Conservation (phyloP, 2,329 filamentous ascomycete species). For the Monosporascus ibericus region DNA sequence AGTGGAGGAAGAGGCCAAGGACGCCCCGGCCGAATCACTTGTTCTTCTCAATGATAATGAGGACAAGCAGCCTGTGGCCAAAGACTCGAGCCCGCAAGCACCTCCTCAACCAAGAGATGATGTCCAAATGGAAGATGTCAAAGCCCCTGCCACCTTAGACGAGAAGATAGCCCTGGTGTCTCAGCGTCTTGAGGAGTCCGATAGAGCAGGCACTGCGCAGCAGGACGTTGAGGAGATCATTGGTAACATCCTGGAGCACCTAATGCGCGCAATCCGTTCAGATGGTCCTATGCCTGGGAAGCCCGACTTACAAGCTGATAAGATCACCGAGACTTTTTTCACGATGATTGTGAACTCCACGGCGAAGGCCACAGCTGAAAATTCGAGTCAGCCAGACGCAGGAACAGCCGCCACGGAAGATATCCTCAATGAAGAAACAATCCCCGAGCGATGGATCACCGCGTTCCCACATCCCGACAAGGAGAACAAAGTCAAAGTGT, state of each 20-base stretch:
- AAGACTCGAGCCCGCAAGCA: neutral
- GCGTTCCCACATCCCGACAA: slow-evolving; percentile 46
- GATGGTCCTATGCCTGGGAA: slow-evolving; percentile 52
- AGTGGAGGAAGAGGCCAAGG: slow-evolving; percentile 38
- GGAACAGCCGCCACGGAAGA: slow-evolving; percentile 26
- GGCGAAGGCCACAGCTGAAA: slow-evolving; percentile 36
- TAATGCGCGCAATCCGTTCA: slow-evolving; percentile 81
- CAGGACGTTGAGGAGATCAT: slow-evolving; percentile 97
- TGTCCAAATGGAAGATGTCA: slow-evolving; percentile 17
- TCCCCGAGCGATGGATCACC: slow-evolving; percentile 57
- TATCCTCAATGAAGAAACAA: slow-evolving; percentile 48
- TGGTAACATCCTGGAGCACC: slow-evolving; percentile 81
- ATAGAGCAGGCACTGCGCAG: slow-evolving; percentile 57
- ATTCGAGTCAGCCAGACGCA: slow-evolving; percentile 10
- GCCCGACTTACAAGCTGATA: slow-evolving; percentile 72
- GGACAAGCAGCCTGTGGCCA: neutral
- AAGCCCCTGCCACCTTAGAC: slow-evolving; percentile 32
- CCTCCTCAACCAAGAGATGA: slow-evolving; percentile 15
- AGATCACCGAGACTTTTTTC: slow-evolving; percentile 66
- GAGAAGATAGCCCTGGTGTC: slow-evolving; percentile 33
- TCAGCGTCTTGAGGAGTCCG: slow-evolving; percentile 38
- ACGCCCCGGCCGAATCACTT: slow-evolving; percentile 28
- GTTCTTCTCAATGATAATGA: slow-evolving; percentile 23
- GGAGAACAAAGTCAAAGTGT: slow-evolving; percentile 37
- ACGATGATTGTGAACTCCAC: slow-evolving; percentile 56